Evolutionary conservation across 805 yeast genomes (phyloP).

Genomic region (Pichia heedii): DNA sequence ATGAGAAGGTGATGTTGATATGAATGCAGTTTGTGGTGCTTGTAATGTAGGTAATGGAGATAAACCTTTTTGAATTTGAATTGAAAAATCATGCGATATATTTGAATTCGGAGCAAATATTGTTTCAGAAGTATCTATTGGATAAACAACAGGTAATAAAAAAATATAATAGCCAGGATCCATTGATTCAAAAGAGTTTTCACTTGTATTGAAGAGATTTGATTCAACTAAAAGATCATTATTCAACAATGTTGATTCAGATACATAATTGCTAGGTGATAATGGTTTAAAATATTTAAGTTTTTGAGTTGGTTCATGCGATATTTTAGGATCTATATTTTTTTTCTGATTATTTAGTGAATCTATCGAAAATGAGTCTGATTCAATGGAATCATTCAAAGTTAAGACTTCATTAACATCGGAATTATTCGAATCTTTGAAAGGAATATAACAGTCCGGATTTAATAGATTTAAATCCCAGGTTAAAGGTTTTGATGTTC

Average conservation of each 20-base stretch:
- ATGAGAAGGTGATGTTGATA: conserved; percentile 29
- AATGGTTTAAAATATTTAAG: conserved; percentile 18
- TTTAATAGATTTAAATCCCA: conserved; percentile 35
- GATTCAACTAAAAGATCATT: conserved; percentile 8
- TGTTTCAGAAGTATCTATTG: conserved; percentile 56
- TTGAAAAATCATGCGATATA: conserved; percentile 33
- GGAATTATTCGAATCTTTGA: conserved; percentile 11
- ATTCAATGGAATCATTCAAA: conserved; percentile 6
- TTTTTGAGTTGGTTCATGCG: conserved; percentile 20
- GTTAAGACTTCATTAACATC: conserved; percentile 13
- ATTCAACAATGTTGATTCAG: conserved; percentile 12
- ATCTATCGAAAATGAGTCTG: conserved; percentile 2
- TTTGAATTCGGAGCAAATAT: conserved; percentile 43
- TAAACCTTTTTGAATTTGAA: conserved; percentile 30
- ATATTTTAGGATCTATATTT: conserved; percentile 14
- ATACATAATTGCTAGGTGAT: conserved; percentile 17
- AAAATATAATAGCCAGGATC: conserved; percentile 67
- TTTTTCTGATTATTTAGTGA: neutral
- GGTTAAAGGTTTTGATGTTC: conserved; percentile 32
- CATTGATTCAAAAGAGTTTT: conserved; percentile 14
- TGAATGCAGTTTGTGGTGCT: conserved; percentile 25
- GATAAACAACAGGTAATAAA: conserved; percentile 52
- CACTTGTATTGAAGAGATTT: conserved; percentile 11
- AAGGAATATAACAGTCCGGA: conserved; percentile 30
- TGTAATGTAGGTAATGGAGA: conserved; percentile 19